These are phyloP conservation scores for Russula griseocarnosa DNA, from an alignment of 768 basidiomycete species.

Conservation along the genomic window DNA sequence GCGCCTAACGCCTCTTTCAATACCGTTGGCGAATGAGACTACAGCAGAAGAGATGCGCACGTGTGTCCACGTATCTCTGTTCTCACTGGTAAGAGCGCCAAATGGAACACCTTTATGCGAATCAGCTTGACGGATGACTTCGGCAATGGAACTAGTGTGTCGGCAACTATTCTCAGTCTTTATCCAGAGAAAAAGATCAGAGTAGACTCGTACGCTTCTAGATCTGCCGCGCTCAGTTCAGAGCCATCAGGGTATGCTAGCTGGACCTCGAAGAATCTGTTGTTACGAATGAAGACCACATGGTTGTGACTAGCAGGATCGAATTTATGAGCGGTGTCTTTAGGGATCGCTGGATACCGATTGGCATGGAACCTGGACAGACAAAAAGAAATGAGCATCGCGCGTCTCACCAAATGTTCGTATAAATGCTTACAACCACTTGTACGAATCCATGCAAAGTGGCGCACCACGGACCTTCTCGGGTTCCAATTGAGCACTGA, in stretches of 20 bases:
- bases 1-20: constrained; percentile 39
- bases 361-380: constrained; percentile 76
- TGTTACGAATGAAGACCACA: constrained; percentile 86
- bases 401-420: no score
- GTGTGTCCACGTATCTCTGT: constrained; percentile 87
- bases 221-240: constrained; percentile 72
- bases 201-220: constrained; percentile 56
- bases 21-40: constrained; percentile 19
- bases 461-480: constrained; percentile 77
- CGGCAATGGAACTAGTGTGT: constrained; percentile 42
- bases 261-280: constrained; percentile 83
- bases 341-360: constrained; percentile 80
- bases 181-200: not conserved
- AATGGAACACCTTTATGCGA: constrained; percentile 43
- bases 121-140: constrained; percentile 64
- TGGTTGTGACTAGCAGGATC: constrained; percentile 73
- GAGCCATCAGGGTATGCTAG: constrained; percentile 58
- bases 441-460: constrained; percentile 90
- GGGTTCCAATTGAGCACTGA: constrained; percentile 74
- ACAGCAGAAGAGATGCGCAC: constrained; percentile 38
- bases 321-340: constrained; percentile 82
- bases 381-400: not conserved
- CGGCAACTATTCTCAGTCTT: constrained; percentile 41
- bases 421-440: constrained; percentile 65
- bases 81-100: constrained; percentile 84